These are phyloP conservation scores for Pythium pyrilobum DNA, from an alignment of 352 stramenopile species.

Conservation along the genomic window DNA sequence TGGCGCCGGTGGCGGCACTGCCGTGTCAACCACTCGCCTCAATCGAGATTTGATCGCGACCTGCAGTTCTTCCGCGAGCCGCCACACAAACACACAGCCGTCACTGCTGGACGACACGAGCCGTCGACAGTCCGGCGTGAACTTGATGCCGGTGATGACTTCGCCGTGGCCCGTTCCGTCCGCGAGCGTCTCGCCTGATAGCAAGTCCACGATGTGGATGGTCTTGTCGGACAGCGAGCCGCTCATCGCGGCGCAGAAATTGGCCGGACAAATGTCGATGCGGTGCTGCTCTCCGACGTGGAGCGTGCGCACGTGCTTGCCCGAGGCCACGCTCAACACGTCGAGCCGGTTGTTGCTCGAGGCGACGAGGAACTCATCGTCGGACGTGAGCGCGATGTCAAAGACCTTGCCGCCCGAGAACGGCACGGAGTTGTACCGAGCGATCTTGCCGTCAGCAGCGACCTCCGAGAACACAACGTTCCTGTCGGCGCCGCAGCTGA, in stretches of 20 bases:
- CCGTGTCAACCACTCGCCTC: constrained; percentile 28
- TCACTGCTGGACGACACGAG: constrained; percentile 82
- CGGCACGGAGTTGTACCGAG: constrained; percentile 42
- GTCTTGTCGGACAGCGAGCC: constrained; percentile 78
- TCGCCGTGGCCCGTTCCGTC: constrained; percentile 82
- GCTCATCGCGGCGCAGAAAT: constrained; percentile 74
- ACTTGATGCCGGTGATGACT: constrained; percentile 75
- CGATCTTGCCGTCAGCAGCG: constrained; percentile 28
- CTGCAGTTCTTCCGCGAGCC: constrained; percentile 74
- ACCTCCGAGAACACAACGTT: constrained; percentile 61
- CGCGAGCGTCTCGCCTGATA: constrained; percentile 66
- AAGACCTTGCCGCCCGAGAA: constrained; percentile 68
- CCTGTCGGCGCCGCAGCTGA: constrained; percentile 70
- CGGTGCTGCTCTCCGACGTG: constrained; percentile 69
- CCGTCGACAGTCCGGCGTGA: constrained; percentile 80
- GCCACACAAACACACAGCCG: constrained; percentile 87
- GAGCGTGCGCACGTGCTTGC: constrained; percentile 58
- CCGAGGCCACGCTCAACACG: constrained; percentile 51
- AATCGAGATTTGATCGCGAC: constrained; percentile 53
- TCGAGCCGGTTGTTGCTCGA: constrained; percentile 81
- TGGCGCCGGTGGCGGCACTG: constrained; percentile 24
- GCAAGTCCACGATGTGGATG: constrained; percentile 84
- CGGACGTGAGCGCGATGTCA: constrained; percentile 65
- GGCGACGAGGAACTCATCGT: constrained; percentile 62
- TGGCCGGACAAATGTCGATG: constrained; percentile 57